phyloP scores from a whole-genome alignment of 306 rosid species.

The Glycyrrhiza uralensis region DNA sequence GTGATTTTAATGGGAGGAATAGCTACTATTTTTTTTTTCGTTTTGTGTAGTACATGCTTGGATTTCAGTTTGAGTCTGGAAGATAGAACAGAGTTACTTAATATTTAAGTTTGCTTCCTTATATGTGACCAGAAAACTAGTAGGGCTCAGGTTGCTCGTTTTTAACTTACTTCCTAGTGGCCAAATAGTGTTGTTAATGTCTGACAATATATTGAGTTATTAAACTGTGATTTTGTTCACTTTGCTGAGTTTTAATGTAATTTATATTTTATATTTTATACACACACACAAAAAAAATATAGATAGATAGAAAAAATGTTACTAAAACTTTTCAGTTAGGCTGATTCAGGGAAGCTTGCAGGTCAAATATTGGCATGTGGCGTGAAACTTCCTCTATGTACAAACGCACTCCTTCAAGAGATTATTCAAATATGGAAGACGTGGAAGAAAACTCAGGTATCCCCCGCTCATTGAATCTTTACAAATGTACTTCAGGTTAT shows the following conservation, averaged over 20 bases:
- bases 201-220: not conserved
- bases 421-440: conserved; percentile 39
- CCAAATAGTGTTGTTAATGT: not conserved
- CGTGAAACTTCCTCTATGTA: conserved; percentile 65
- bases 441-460: conserved; percentile 78
- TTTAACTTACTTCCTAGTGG: not conserved
- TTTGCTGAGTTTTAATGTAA: conserved; percentile 6
- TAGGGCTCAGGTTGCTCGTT: not conserved
- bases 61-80: not conserved
- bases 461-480: conserved; percentile 3
- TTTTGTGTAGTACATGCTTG: not conserved
- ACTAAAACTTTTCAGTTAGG: conserved; percentile 19
- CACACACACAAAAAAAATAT: not conserved
- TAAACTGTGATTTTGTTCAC: not conserved
- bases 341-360: conserved; percentile 21
- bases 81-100: not conserved
- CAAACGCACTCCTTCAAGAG: conserved; percentile 76
- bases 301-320: too few species aligned
- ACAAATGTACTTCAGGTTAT: conserved; percentile 6
- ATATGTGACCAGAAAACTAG: too few species aligned
- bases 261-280: not conserved
- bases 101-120: not conserved
- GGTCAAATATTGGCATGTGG: conserved; percentile 55
- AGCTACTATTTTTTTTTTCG: not conserved
- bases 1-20: not conserved